These are phyloP conservation scores for Trichaptum fuscoviolaceum DNA, from an alignment of 768 basidiomycete genomes.

Conservation along the genomic window DNA sequence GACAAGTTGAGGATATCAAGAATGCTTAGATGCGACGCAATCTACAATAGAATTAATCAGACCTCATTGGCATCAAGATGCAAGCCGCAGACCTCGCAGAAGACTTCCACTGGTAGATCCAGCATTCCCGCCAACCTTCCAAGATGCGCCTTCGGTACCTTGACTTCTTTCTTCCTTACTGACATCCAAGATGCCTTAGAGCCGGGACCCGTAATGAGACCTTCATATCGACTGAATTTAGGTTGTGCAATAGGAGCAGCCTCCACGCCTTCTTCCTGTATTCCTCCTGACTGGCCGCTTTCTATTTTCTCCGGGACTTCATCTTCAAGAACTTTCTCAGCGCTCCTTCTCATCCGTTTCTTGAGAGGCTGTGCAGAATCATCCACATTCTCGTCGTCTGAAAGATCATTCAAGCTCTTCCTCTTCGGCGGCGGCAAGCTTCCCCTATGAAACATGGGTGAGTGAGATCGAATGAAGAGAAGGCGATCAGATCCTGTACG, in stretches of 20 bases:
- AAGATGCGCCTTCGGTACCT: background rate
- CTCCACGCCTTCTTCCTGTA: background rate
- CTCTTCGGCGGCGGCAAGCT: background rate
- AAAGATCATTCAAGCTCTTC: background rate
- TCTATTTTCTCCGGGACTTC: background rate
- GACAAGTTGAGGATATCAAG: slow-evolving; percentile 19
- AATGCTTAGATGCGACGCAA: slow-evolving; percentile 14
- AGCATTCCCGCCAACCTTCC: background rate
- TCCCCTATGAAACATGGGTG: background rate
- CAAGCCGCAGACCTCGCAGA: background rate
- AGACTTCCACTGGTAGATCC: background rate
- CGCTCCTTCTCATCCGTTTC: background rate
- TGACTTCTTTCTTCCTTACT: background rate
- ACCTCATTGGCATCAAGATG: background rate
- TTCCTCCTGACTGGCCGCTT: background rate
- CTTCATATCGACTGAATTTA: background rate
- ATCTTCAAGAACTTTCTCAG: background rate
- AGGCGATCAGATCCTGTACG: background rate
- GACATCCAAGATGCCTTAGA: background rate
- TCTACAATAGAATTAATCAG: slow-evolving; percentile 7
- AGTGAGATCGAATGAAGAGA: background rate
- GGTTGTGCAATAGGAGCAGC: background rate
- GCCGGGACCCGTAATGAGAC: background rate
- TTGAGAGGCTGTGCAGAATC: background rate
- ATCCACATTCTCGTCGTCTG: background rate